These are phyloP conservation scores for Eutypella sp. DNA, from an alignment of 2,329 filamentous ascomycete species.

Conservation along the genomic window DNA sequence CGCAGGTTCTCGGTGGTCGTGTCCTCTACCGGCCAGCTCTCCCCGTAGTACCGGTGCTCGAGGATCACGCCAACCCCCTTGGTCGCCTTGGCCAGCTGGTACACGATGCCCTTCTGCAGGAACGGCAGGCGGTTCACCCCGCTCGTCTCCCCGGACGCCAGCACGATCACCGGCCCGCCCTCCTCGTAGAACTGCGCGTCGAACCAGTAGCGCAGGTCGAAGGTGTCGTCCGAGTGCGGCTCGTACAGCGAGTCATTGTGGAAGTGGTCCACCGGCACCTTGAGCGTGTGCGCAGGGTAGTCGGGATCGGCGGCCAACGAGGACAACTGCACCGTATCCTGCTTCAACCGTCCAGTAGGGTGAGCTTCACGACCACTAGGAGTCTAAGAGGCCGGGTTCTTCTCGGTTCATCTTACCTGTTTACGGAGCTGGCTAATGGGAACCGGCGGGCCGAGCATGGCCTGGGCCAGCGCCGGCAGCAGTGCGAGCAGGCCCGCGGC, in stretches of 20 bases:
- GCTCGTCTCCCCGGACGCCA: not conserved
- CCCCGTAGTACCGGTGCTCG: constrained; percentile 47
- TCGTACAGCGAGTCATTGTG: constrained; percentile 1
- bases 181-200: constrained; percentile 17
- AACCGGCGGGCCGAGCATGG: not conserved
- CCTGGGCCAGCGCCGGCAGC: not conserved
- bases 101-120: not conserved
- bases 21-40: constrained; percentile 42
- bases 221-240: constrained; percentile 7
- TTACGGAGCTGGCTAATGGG: not conserved
- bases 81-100: constrained; percentile 1
- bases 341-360: not conserved
- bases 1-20: constrained; percentile 44
- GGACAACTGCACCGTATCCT: not conserved
- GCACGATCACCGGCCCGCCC: constrained; percentile 14
- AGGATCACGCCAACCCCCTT: constrained; percentile 37
- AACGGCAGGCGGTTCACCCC: not conserved
- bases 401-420: not conserved
- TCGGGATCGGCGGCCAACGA: not conserved
- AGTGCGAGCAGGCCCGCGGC: not conserved
- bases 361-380: not conserved
- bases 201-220: constrained; percentile 19
- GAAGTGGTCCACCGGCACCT: constrained; percentile 18
- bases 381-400: not conserved
- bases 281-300: not conserved